Percentiles rank a stretch among this genome's conserved stretches.
Conservation (phyloP, 306 rosid species). For the Corylus avellana region DNA sequence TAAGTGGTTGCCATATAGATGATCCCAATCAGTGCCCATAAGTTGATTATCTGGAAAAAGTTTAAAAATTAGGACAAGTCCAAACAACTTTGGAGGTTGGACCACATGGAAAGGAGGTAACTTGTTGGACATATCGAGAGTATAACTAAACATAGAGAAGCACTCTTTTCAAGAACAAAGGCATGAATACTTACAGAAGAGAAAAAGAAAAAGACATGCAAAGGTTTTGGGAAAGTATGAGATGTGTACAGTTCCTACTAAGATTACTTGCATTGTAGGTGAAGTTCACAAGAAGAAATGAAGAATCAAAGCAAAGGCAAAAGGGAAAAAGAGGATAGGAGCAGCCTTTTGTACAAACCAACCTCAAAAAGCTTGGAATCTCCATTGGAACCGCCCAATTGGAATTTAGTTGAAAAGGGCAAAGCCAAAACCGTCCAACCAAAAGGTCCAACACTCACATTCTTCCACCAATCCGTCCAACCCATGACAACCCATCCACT, state of each 20-base stretch:
- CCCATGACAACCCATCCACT: background rate
- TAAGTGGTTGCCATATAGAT: too few species aligned
- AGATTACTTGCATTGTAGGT: slow-evolving; percentile 17
- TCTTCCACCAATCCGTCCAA: background rate
- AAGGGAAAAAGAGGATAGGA: background rate
- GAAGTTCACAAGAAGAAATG: slow-evolving; percentile 32
- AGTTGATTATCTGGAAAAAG: background rate
- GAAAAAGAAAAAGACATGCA: background rate
- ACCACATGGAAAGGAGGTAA: background rate
- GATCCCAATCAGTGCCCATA: background rate
- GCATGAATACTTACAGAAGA: too few species aligned
- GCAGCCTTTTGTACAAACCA: background rate
- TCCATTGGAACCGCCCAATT: background rate
- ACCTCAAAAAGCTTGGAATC: background rate
- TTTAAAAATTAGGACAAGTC: background rate
- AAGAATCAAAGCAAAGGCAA: slow-evolving; percentile 24
- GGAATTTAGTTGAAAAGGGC: background rate
- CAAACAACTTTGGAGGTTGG: background rate
- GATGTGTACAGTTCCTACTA: background rate
- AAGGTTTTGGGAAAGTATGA: background rate
- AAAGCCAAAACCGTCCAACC: slow-evolving; percentile 1
- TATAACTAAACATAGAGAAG: background rate
- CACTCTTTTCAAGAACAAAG: background rate
- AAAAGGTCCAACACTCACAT: background rate
- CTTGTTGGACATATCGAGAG: background rate